Evolutionary conservation across 164 flowering plant species (phyloP), one percentile per base, ranked within the genome.

Genomic region (Liquidambar formosana): DNA sequence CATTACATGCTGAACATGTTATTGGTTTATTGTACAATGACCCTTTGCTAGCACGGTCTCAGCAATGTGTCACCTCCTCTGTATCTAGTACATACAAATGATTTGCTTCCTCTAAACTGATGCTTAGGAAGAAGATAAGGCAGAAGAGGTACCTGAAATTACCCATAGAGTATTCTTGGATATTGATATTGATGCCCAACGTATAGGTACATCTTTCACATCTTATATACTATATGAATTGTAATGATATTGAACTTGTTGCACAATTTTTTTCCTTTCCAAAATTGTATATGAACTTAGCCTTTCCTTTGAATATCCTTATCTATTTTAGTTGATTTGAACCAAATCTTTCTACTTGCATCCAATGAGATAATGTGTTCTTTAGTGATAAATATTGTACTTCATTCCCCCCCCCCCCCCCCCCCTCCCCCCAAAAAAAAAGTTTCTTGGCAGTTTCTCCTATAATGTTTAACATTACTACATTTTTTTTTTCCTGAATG

Each of bases 131-230:
- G 83, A 80, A 64, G 89, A 78, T 21, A 73, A 75, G 62, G 82
- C 65, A 63, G 95, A 88, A 72, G 86, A 78, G 72, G 83, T 62
- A 15, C 84, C 85, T 47, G 96, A 89, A 75, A 86, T 95, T 68
- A 95, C 99, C 22, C 99, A 92, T 63, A 85, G 97, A 73, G 97
- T 95, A 28, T 95, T 77, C 79, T 76, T 95, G 82, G 99, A 95
- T 80, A 86, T 92, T 66, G 96, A 92, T 79, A 89, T 92, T 63
- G 97, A 86, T 56, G 86, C 79, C 25, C 99, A 95, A 26, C 91
- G 84, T 47, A 57, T 85, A 72, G 99, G 99, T 95, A 88, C 22
- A 15, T 53, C 46, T 22, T 65, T 51, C 15, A 13, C 21, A 11
- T 26, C 28, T 14, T 18, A 13, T 21, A 8, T 44, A 1, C 25